Conservation (phyloP, 805 yeast genomes). For the Lipomyces kockii region DNA sequence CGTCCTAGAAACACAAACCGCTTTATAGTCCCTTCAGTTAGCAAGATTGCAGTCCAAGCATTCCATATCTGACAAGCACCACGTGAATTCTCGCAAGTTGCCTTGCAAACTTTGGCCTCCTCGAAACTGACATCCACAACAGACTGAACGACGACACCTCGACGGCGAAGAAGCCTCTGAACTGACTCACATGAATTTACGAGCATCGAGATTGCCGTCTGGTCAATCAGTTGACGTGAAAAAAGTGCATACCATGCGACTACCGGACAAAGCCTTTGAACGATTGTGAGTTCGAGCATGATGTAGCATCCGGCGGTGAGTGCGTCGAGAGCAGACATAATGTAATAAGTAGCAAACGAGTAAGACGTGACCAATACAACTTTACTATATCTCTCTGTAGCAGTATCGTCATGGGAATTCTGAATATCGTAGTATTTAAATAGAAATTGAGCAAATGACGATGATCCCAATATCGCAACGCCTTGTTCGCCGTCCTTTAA, state of each 20-base stretch:
- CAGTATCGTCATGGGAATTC: background rate
- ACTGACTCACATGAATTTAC: background rate
- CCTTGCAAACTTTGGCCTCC: slow-evolving; percentile 7
- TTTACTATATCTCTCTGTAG: background rate
- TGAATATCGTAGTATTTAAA: slow-evolving; percentile 2
- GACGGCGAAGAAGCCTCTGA: background rate
- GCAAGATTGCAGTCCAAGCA: slow-evolving; percentile 6
- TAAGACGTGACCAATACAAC: background rate
- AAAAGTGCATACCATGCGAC: slow-evolving; percentile 1
- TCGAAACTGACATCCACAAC: slow-evolving; percentile 7
- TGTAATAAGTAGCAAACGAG: background rate
- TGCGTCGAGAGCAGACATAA: background rate
- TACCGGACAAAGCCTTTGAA: background rate
- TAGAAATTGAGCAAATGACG: slow-evolving; percentile 1
- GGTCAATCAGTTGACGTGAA: slow-evolving; percentile 1
- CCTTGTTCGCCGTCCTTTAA: background rate
- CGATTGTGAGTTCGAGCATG: slow-evolving; percentile 4
- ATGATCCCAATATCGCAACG: slow-evolving; percentile 1
- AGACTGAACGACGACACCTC: background rate
- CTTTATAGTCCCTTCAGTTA: slow-evolving; percentile 3
- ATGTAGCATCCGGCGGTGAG: background rate
- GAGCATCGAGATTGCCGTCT: background rate
- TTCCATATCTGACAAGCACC: slow-evolving; percentile 5
- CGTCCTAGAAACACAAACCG: slow-evolving; percentile 2
- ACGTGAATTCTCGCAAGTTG: background rate